phyloP scores from a whole-genome alignment of 2,329 filamentous ascomycete genomes.

The Teratosphaeria nubilosa region DNA sequence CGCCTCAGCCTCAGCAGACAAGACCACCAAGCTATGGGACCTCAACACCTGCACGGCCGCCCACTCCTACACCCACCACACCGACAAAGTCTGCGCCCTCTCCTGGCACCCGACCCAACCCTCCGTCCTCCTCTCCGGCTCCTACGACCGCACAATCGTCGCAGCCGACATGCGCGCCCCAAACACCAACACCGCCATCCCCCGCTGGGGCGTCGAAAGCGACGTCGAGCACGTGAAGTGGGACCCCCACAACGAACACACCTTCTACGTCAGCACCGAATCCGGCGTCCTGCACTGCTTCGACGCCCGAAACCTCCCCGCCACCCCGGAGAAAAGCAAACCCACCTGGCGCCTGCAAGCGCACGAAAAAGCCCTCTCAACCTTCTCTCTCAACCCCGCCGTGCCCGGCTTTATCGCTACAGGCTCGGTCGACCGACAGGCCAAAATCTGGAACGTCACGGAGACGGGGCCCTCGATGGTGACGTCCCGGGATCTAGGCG shows the following conservation, averaged over 20 bases:
- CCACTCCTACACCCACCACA: slow-evolving; percentile 92
- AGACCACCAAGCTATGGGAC: slow-evolving; percentile 97
- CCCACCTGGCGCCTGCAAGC: slow-evolving; percentile 91
- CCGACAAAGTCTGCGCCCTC: slow-evolving; percentile 93
- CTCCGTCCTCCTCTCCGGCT: slow-evolving; percentile 81
- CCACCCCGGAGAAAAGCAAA: slow-evolving; percentile 64
- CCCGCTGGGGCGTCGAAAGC: slow-evolving; percentile 87
- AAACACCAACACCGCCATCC: slow-evolving; percentile 65
- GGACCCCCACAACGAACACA: slow-evolving; percentile 88
- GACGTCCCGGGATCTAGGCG: slow-evolving; percentile 79
- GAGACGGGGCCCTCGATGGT: slow-evolving; percentile 79
- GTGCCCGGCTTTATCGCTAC: slow-evolving; percentile 92
- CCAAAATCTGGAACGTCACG: slow-evolving; percentile 88
- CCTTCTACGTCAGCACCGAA: slow-evolving; percentile 89
- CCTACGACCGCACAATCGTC: slow-evolving; percentile 88
- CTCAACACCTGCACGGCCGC: slow-evolving; percentile 84
- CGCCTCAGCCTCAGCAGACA: slow-evolving; percentile 89
- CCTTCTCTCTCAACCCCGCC: slow-evolving; percentile 81
- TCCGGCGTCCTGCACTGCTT: slow-evolving; percentile 86
- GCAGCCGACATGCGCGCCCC: slow-evolving; percentile 95
- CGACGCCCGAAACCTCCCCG: slow-evolving; percentile 68
- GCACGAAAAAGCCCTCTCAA: slow-evolving; percentile 82
- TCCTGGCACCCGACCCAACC: slow-evolving; percentile 86
- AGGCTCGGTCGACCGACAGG: slow-evolving; percentile 84
- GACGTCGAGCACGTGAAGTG: slow-evolving; percentile 89